Base-by-base conservation (phyloP, 306 rosid genomes). In the Quercus wislizeni region DNA sequence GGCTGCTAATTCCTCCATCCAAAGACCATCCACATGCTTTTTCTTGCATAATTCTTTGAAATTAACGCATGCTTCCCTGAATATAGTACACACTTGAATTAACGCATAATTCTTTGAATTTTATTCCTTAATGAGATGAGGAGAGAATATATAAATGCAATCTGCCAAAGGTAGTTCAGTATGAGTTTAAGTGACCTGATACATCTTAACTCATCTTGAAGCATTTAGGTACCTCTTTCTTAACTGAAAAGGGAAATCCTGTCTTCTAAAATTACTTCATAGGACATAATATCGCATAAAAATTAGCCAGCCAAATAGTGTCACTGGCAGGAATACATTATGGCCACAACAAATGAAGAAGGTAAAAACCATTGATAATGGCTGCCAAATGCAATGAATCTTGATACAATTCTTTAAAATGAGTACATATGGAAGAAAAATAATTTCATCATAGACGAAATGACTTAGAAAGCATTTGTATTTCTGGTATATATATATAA, bases 1-100 rank as follows among this genome's bases (percentile, higher is more conserved):
- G 69, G 91, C 89, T 56, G 91, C 89, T 8, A 88, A 85, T 85
- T 88, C 91, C 81, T 88, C 61, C 76, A 88, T 79, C 89, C 89
- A 88, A 75, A 83, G 87, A 78, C 79, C 89, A 78, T 88, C 89
- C 23, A 72, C 87, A 68, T 83, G 87, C 74, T 88, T 88, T 80
- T 85, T 85, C 82, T 85, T 83, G 87, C 91, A 88, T 67, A 85
- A 73, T n/a, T 88, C 89, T 85, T 80, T 85, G 59, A 80, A 85
- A 69, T 82, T 84, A 55, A 78, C 62, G 85, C 91, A 85, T 71
- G 91, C 91, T 75, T 85, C 91, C 84, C 91, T 88, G 65, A 70
- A 82, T n/a, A 77, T 21, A 77, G 61, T 41, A 25, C 55, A 76
- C 27, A 75, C 61, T 31, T 31, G 61, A 55, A 33, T 55, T 23